Base-by-base conservation (phyloP, 202 grass and related monocot genomes). In the Saccharum hybrid region DNA sequence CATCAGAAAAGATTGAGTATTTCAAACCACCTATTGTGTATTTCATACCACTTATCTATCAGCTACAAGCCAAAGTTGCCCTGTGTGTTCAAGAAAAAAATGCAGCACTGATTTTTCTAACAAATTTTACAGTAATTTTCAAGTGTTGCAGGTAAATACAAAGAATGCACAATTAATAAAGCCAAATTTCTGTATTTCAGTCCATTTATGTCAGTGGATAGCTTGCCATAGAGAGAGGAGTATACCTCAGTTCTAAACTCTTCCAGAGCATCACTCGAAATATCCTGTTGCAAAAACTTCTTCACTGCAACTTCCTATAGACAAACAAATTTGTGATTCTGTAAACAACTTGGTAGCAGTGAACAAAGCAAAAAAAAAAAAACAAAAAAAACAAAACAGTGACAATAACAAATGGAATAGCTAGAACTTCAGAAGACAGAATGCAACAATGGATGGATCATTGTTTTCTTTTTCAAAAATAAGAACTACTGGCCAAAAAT, bases 221-320 rank as follows among this genome's bases (percentile, higher is more conserved):
- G 21, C 56, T 10, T 23, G 56, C 3, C 56, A 66, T 54, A 56
- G 48, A 69, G 10, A 76, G 85, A 80, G 49, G 45, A 87, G 69
- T 79, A 62, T 96, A 99, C 96, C 96, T 99, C 96, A 70, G 83
- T 87, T 93, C 88, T 92, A 83, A 99, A 96, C 88, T 99, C 96
- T 88, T 96, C 96, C 33, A 96, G 88, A 77, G 93, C 93, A 92
- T 98, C 96, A 60, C 86, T 92, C 57, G 96, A 96, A 89, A 98
- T 90, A 86, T 98, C 96, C 89, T 99, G 96, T 82, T 99, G 93
- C 83, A 99, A 90, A 88, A 99, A 99, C 80, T 93, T 99, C 79
- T 99, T 99, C 63, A 96, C 96, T 33, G 96, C 96, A 91, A 99
- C 91, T 96, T 99, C 96, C 96, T 99, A 82, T 78, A 68, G 75